Evolutionary conservation across 2,329 filamentous ascomycete species (phyloP).

Genomic region (Phialemonium atrogriseum): DNA sequence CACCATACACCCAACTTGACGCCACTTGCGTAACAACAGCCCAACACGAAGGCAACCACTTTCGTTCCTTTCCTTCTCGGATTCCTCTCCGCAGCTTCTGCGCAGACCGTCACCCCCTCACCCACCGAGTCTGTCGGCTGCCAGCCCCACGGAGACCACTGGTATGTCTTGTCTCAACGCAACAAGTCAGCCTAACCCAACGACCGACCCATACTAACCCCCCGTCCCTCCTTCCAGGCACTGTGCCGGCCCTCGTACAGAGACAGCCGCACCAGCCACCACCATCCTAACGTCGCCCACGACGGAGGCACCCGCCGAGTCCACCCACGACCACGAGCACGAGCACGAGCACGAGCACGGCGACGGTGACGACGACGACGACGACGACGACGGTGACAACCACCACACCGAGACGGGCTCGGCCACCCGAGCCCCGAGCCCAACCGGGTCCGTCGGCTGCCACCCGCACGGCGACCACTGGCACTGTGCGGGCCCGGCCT

Average conservation of each 20-base stretch:
- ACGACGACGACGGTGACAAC: neutral
- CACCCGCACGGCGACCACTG: conserved; percentile 31
- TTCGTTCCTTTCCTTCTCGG: conserved; percentile 10
- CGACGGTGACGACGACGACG: neutral
- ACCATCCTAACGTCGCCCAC: neutral
- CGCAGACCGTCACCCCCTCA: conserved; percentile 12
- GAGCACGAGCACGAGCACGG: conserved; percentile 5
- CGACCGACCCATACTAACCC: neutral
- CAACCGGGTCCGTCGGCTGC: conserved; percentile 22
- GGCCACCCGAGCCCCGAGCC: conserved; percentile 17
- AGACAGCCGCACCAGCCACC: conserved; percentile 3
- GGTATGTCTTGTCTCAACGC: conserved; percentile 8
- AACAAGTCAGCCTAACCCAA: neutral
- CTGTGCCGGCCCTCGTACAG: conserved; percentile 1
- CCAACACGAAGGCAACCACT: conserved; percentile 11
- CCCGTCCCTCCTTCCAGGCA: too few species aligned
- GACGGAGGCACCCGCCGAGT: neutral
- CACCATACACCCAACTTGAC: neutral
- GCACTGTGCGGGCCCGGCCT: conserved; percentile 10
- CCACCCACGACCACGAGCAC: conserved; percentile 6
- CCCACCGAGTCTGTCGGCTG: conserved; percentile 20
- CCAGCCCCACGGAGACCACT: conserved; percentile 26
- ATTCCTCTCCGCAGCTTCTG: conserved; percentile 8
- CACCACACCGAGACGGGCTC: too few species aligned
- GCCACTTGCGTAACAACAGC: conserved; percentile 1